phyloP scores from a whole-genome alignment of 2,329 filamentous ascomycete species.

The Aspergillus piperis region DNA sequence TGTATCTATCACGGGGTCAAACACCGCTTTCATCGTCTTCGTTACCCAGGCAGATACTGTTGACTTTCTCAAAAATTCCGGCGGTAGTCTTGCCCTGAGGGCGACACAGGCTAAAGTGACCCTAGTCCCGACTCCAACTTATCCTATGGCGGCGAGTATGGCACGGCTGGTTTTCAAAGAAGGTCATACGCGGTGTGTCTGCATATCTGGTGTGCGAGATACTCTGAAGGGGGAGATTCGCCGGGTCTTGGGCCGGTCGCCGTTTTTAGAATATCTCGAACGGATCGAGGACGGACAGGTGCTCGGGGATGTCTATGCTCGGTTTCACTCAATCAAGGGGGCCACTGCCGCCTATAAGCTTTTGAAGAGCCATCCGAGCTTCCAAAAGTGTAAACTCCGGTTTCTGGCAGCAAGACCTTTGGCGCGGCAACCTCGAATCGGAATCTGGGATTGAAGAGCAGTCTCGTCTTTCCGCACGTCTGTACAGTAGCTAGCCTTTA shows the following conservation, averaged over 20 bases:
- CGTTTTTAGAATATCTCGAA: slow-evolving; percentile 19
- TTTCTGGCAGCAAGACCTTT: slow-evolving; percentile 16
- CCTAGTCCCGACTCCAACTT: slow-evolving; percentile 33
- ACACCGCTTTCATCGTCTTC: slow-evolving; percentile 35
- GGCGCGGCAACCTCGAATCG: neutral
- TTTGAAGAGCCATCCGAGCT: slow-evolving; percentile 15
- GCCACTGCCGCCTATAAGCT: slow-evolving; percentile 17
- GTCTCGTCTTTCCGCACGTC: neutral
- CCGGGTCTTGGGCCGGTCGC: slow-evolving; percentile 12
- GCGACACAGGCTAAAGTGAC: slow-evolving; percentile 22
- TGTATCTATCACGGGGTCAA: slow-evolving; percentile 28
- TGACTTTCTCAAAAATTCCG: slow-evolving; percentile 23
- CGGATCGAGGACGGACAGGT: slow-evolving; percentile 16
- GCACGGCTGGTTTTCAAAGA: slow-evolving; percentile 21
- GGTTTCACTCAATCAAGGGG: slow-evolving; percentile 25
- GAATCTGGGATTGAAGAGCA: neutral
- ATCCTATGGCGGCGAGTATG: slow-evolving; percentile 29
- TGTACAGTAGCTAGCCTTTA: too few species aligned
- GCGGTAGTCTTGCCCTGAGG: slow-evolving; percentile 23
- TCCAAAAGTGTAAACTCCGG: slow-evolving; percentile 18
- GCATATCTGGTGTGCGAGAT: slow-evolving; percentile 18
- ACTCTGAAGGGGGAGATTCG: slow-evolving; percentile 12
- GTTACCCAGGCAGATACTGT: slow-evolving; percentile 27
- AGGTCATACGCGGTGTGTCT: slow-evolving; percentile 31
- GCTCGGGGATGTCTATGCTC: slow-evolving; percentile 15